These are phyloP conservation scores for Stephania yunnanensis DNA, from an alignment of 164 flowering plant genomes.

Conservation along the genomic window DNA sequence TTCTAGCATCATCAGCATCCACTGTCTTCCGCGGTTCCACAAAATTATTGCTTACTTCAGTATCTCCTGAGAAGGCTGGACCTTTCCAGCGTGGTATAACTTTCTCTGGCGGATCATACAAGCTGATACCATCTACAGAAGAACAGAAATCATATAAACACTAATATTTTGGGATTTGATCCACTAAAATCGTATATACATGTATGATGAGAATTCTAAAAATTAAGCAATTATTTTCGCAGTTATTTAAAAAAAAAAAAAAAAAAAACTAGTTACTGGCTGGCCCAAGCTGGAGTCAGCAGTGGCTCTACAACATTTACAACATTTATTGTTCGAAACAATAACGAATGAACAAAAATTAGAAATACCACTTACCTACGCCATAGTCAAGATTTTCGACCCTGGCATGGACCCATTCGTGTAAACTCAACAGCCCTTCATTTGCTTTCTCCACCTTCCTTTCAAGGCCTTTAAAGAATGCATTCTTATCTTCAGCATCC, in stretches of 20 bases:
- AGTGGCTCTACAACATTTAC: too few species aligned
- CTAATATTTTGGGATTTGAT: background rate
- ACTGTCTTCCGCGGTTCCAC: constrained; percentile 31
- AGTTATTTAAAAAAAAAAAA: background rate
- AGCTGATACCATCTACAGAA: constrained; percentile 78
- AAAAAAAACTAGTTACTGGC: background rate
- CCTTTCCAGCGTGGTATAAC: constrained; percentile 86
- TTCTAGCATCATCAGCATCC: constrained; percentile 22
- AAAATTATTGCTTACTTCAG: constrained; percentile 45
- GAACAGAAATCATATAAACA: constrained; percentile 16
- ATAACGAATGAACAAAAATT: background rate
- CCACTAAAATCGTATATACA: background rate
- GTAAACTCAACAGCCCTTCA: constrained; percentile 48
- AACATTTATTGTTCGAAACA: too few species aligned
- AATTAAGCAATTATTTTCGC: background rate
- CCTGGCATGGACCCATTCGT: constrained; percentile 74
- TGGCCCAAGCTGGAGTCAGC: background rate
- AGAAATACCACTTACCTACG: constrained; percentile 48
- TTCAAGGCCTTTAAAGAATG: constrained; percentile 81
- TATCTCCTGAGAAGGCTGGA: constrained; percentile 50
- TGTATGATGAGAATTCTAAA: too few species aligned
- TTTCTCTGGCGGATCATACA: constrained; percentile 87
- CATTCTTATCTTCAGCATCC: constrained; percentile 58
- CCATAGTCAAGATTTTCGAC: constrained; percentile 93
- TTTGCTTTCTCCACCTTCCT: constrained; percentile 67